These are phyloP conservation scores for Yamadazyma buinensis DNA, from an alignment of 1,139 yeast genomes.

Conservation along the genomic window DNA sequence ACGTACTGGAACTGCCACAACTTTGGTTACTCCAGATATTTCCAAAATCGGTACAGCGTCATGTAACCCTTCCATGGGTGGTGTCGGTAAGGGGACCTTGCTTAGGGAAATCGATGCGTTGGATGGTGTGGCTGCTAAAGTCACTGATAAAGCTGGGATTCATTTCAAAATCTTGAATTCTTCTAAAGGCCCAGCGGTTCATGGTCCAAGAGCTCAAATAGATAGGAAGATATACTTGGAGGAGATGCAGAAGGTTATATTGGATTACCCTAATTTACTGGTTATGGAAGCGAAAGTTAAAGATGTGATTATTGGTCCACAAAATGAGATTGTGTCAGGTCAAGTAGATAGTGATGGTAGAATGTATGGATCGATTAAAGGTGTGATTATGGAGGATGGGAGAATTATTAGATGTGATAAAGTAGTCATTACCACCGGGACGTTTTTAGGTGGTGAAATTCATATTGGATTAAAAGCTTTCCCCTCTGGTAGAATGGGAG, in stretches of 20 bases:
- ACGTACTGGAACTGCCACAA: slow-evolving; percentile 69
- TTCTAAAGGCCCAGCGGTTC: slow-evolving; percentile 94
- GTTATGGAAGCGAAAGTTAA: slow-evolving; percentile 76
- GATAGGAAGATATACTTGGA: slow-evolving; percentile 74
- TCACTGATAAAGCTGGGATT: slow-evolving; percentile 90
- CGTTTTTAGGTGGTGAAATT: slow-evolving; percentile 90
- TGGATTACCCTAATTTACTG: slow-evolving; percentile 54
- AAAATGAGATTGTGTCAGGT: too few relatives aligned
- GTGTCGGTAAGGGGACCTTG: slow-evolving; percentile 95
- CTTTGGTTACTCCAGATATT: slow-evolving; percentile 73
- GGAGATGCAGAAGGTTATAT: slow-evolving; percentile 75
- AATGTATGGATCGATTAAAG: slow-evolving; percentile 47
- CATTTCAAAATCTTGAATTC: slow-evolving; percentile 85
- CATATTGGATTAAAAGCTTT: slow-evolving; percentile 78
- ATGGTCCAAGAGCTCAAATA: slow-evolving; percentile 98
- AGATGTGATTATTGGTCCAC: slow-evolving; percentile 67
- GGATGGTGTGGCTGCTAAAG: slow-evolving; percentile 83
- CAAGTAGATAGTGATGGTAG: slow-evolving; percentile 31
- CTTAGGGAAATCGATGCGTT: slow-evolving; percentile 92
- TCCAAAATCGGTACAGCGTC: slow-evolving; percentile 88
- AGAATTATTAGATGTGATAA: slow-evolving; percentile 52
- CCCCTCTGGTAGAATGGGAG: slow-evolving; percentile 95
- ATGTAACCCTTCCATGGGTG: slow-evolving; percentile 98
- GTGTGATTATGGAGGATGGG: slow-evolving; percentile 73
- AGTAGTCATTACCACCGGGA: slow-evolving; percentile 93